These are phyloP conservation scores for Triadica sebifera DNA, from an alignment of 345 rosid genomes.

Conservation along the genomic window DNA sequence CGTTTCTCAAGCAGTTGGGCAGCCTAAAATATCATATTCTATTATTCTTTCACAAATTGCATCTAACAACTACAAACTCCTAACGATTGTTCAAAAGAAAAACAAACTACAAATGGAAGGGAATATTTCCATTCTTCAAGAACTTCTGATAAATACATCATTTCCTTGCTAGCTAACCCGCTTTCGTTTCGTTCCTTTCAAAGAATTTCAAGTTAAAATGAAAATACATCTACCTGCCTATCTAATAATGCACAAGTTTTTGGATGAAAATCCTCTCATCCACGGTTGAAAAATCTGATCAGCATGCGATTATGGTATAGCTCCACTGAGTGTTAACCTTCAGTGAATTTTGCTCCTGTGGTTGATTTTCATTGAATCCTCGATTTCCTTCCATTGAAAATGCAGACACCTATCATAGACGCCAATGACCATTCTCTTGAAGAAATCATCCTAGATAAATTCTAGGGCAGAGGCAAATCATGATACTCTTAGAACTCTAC, in stretches of 20 bases:
- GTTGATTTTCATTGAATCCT: background rate
- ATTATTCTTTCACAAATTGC: no score
- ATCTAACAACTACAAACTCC: no score
- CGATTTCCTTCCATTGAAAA: background rate
- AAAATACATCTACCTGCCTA: conserved; percentile 6
- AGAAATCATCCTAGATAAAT: conserved; percentile 8
- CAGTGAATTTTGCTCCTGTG: background rate
- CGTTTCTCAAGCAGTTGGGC: no score
- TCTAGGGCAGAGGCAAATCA: no score
- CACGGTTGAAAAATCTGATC: background rate
- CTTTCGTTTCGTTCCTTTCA: background rate
- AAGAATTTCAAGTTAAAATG: conserved; percentile 13
- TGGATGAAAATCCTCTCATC: background rate
- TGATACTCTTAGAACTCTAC: background rate
- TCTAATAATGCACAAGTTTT: conserved; percentile 26
- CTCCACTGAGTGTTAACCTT: no score
- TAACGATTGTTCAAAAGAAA: no score
- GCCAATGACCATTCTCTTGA: background rate
- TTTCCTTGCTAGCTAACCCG: conserved; percentile 4
- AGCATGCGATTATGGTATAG: background rate
- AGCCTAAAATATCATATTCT: no score
- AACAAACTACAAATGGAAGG: background rate
- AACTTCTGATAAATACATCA: background rate
- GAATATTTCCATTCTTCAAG: background rate
- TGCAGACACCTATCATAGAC: background rate